A percentile compares a stretch with the other conserved stretches of the same genome.
These are phyloP conservation scores for Pisolithus tinctorius DNA, from an alignment of 768 basidiomycete genomes.

Conservation along the genomic window DNA sequence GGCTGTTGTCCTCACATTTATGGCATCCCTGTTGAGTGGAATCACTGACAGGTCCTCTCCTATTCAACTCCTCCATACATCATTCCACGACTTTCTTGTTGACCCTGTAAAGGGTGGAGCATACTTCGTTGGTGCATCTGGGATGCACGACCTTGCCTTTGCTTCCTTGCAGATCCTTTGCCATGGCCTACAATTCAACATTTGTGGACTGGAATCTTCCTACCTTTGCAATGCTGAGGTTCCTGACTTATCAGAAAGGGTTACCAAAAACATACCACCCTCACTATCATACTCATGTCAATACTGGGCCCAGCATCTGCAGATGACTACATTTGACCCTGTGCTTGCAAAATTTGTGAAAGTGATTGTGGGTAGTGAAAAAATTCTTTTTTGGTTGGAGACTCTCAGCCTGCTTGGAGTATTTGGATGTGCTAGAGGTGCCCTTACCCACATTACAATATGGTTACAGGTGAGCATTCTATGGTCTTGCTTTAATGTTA, in stretches of 20 bases:
- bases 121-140: slow-evolving; percentile 10
- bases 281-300: slow-evolving; percentile 5
- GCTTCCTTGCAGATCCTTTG: slow-evolving; percentile 24
- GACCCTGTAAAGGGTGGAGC: slow-evolving; percentile 3
- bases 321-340: background rate
- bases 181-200: slow-evolving; percentile 27
- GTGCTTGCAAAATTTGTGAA: background rate
- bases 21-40: slow-evolving; percentile 6
- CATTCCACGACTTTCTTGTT: slow-evolving; percentile 22
- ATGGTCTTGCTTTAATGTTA: background rate
- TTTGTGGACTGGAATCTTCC: slow-evolving; percentile 27
- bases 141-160: slow-evolving; percentile 14
- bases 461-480: background rate
- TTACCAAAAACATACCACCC: slow-evolving; percentile 1
- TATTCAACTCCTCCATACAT: slow-evolving; percentile 20
- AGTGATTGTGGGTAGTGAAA: slow-evolving; percentile 1
- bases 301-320: slow-evolving; percentile 8
- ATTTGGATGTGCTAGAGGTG: background rate
- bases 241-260: background rate
- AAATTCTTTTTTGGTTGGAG: slow-evolving; percentile 7
- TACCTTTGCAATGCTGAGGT: slow-evolving; percentile 23
- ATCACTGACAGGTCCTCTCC: background rate
- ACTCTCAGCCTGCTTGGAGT: background rate
- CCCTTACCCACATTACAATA: background rate
- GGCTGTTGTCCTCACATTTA: background rate